Evolutionary conservation across 129 eudicot species (phyloP), one percentile per base, ranked within the genome.

Genomic region (Oenanthe sinensis): DNA sequence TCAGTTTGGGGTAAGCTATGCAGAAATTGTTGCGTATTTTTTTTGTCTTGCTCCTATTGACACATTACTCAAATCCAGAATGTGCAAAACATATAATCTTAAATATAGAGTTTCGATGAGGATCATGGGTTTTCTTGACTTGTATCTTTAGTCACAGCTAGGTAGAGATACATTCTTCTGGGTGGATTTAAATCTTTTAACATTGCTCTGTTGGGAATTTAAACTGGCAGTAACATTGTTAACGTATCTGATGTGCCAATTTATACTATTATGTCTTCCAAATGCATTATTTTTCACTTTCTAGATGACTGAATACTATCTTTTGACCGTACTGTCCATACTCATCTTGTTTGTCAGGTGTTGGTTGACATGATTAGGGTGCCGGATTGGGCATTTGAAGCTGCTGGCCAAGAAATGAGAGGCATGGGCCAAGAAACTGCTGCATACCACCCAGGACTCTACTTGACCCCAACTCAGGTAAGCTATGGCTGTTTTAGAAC

Each of bases 401-500:
- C 92, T 54, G 96, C 89, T 84, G 97, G 97, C 28, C 97, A 88
- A 63, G 97, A 90, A 79, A 74, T 84, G 88, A 88, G 93, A 88
- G 90, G 82, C 63, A 80, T 87, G 84, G 98, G 92, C 54, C 97
- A 85, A 84, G 93, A 89, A 55, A 75, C 96, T 75, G 92, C 97
- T 79, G 71, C 93, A 22, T 94, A 94, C 79, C 87, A 85, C 63
- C 87, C 96, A 8, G 98, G 97, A 49, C 89, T 90, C 52, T 94
- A 94, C 86, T 84, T 94, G 85, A 91, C 96, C 43, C 85, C 90
- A 55, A 91, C 98, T 24, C 98, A 94, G 96, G 98, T 95, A 85
- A 47, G 72, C 72, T 4, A 58, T 2, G 44, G 7, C 40, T 60
- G 26, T 13, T 63, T 4, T n/a, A 28, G 15, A 63, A 10, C 17